These are phyloP conservation scores for Dactylellina haptotyla DNA, from an alignment of 2,329 filamentous ascomycete genomes.

Conservation along the genomic window DNA sequence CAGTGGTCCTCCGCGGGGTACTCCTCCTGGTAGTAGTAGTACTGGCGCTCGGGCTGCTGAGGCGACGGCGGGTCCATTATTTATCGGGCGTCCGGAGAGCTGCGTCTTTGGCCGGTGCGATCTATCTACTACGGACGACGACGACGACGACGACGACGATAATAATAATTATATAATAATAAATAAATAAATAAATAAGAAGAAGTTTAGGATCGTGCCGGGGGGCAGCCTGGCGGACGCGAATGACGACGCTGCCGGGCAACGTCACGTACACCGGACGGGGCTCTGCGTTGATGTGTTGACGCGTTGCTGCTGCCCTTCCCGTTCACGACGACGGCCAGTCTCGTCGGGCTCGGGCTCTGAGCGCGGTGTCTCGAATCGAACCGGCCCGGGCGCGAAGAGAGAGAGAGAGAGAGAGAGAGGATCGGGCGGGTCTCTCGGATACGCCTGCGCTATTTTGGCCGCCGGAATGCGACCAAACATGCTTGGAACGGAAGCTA, in stretches of 20 bases:
- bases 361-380: no score
- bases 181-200: no score
- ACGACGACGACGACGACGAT: no score
- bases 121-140: no score
- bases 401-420: no score
- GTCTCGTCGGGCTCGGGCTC: no score
- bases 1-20: neutral
- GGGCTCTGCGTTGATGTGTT: constrained; percentile 10
- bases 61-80: neutral
- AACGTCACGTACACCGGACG: neutral
- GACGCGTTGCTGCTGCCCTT: neutral
- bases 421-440: neutral
- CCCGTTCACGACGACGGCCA: no score
- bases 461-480: neutral
- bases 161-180: neutral
- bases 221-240: neutral
- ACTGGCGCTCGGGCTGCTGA: neutral
- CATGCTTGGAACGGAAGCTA: neutral
- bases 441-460: constrained; percentile 1
- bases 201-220: neutral
- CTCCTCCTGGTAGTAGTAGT: neutral
- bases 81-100: neutral
- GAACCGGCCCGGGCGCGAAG: no score
- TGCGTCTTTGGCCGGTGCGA: no score
- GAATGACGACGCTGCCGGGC: constrained; percentile 12